Percentiles rank a stretch among this genome's conserved stretches.
Conservation (phyloP, 1,139 yeast species). For the Pichia sp. region DNA sequence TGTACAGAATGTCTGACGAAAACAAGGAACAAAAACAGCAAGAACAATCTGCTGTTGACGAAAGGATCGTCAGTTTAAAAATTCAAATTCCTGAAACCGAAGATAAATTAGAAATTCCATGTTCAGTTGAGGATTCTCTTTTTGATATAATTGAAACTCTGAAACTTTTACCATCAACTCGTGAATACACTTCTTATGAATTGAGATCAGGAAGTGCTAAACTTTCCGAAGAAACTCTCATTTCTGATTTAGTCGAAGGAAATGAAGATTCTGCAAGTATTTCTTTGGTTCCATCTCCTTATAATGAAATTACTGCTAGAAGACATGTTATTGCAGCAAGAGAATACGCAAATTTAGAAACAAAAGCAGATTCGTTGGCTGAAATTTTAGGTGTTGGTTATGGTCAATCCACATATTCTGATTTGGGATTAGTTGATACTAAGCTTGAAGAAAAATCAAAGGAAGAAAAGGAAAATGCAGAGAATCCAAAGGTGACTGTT, state of each 20-base stretch:
- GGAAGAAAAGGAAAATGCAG: conserved; percentile 13
- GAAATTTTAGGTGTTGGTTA: conserved; percentile 33
- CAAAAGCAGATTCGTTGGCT: conserved; percentile 20
- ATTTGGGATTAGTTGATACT: conserved; percentile 29
- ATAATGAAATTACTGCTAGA: conserved; percentile 41
- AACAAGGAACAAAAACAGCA: conserved; percentile 5
- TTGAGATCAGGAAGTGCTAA: conserved; percentile 26
- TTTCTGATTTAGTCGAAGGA: conserved; percentile 28
- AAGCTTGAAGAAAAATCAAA: conserved; percentile 8
- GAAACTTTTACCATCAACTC: conserved; percentile 46
- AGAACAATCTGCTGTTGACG: conserved; percentile 5
- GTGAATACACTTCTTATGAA: conserved; percentile 56
- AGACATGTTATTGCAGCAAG: conserved; percentile 43
- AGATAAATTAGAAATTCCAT: conserved; percentile 33
- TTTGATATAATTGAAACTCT: conserved; percentile 57
- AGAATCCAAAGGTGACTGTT: conserved; percentile 15
- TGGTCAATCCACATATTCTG: conserved; percentile 36
- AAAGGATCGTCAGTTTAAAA: conserved; percentile 20
- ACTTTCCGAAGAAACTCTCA: conserved; percentile 6
- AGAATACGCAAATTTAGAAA: conserved; percentile 38
- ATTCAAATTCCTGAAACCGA: conserved; percentile 26
- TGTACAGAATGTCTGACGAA: conserved; percentile 13
- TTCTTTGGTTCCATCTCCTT: conserved; percentile 33
- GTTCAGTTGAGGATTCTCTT: conserved; percentile 41
- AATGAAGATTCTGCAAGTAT: conserved; percentile 8